Base-by-base conservation (phyloP, 371 early-diverging fungal species). In the Smittium culicis region DNA sequence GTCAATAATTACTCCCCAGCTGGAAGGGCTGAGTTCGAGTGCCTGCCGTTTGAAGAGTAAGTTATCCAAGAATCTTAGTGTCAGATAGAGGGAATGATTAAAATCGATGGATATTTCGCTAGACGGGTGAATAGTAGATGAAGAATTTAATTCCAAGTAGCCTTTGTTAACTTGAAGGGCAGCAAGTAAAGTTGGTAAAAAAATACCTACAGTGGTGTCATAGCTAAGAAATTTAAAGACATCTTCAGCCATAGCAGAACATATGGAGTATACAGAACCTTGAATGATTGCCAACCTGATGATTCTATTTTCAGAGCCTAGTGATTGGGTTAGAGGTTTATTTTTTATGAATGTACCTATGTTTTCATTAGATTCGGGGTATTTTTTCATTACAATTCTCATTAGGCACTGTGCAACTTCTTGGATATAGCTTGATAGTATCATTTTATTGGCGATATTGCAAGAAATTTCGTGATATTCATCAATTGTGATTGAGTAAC, bases 381-480 rank as follows among this genome's bases (percentile, higher is more conserved):
- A 20, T 35, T 14, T 29, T 34, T 62, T 62, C 62, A 62, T 32
- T 16, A 30, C 35, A 3, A 64, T 64, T 34, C 65, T 25, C 65
- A 45, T 54, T 34, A 64, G 2, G 27, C 65, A 64, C 54, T 64
- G 45, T 2, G 35, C 54, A n/a, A 35, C 65, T 54, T 64, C 65
- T 45, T 64, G 54, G 29, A 64, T 64, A 64, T 64, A 64, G 16
- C 35, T 34, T 27, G 65, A 35, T 8, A 35, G 34, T 35, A 64
- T 34, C 28, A 64, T 54, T 27, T 28, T 30, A 11, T n/a, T 34
- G 17, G 27, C 54, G 11, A 64, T 34, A 17, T 35, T 34, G 34
- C 8, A 24, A 35, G 65, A 29, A 17, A 64, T 3, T 3, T 64
- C 34, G 11, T 3, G 2, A 45, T 64, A 64, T 45, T 35, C 34